phyloP scores from a whole-genome alignment of 2,329 filamentous ascomycete species.

The Aspergillus flavus region DNA sequence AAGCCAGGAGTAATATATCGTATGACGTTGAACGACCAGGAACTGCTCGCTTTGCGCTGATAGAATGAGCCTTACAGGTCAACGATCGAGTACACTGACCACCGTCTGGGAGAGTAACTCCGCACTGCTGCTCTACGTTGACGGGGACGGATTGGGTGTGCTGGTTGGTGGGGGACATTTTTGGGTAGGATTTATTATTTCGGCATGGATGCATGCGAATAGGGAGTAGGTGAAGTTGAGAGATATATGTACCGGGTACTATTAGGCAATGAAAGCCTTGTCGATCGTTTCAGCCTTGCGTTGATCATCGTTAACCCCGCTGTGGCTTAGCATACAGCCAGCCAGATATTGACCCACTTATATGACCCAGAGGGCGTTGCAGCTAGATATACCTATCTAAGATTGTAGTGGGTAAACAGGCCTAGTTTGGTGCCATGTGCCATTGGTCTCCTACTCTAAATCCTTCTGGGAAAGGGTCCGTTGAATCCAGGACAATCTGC shows the following conservation, averaged over 20 bases:
- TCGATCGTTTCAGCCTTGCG: background rate
- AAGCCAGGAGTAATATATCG: slow-evolving; percentile 84
- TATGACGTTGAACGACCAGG: slow-evolving; percentile 86
- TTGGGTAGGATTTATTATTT: background rate
- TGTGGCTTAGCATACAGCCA: background rate
- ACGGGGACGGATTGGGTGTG: slow-evolving; percentile 61
- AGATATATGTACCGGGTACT: background rate
- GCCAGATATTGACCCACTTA: background rate
- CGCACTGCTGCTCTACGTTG: slow-evolving; percentile 91
- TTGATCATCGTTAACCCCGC: background rate
- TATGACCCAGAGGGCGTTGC: no score
- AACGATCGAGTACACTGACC: slow-evolving; percentile 84
- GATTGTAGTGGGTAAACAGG: no score
- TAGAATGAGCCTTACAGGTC: slow-evolving; percentile 93
- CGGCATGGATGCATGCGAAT: background rate
- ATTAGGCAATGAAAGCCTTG: background rate
- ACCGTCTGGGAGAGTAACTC: slow-evolving; percentile 81
- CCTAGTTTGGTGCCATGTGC: no score
- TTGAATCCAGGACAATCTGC: no score
- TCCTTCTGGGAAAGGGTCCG: no score
- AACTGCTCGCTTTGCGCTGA: slow-evolving; percentile 89
- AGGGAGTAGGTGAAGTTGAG: background rate
- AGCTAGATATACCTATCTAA: no score
- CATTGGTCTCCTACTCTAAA: no score
- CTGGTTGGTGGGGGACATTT: background rate